Evolutionary conservation across 2,329 filamentous ascomycete genomes (phyloP).

Genomic region (Pseudogymnoascus sp.): DNA sequence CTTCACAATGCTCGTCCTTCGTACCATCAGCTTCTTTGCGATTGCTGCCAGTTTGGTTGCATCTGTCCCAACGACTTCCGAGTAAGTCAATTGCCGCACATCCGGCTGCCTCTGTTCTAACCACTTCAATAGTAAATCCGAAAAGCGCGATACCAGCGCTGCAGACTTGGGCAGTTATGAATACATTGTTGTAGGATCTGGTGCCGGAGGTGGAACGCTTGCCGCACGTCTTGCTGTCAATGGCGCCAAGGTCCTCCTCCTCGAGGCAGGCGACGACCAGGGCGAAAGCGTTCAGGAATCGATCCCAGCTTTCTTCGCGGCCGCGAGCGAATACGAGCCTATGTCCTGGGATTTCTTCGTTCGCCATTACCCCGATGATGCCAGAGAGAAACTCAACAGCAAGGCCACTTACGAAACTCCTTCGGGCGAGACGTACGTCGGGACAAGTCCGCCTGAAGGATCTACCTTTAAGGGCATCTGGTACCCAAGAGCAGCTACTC

Average conservation of each 20-base stretch:
- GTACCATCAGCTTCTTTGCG: constrained; percentile 10
- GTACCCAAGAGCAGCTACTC: constrained; percentile 33
- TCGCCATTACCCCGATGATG: constrained; percentile 41
- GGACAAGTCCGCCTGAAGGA: constrained; percentile 28
- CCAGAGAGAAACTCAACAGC: constrained; percentile 37
- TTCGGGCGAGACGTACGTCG: constrained; percentile 19
- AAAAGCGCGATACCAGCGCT: background rate
- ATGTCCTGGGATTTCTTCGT: constrained; percentile 49
- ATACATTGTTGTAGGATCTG: constrained; percentile 47
- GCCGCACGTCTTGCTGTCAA: constrained; percentile 43
- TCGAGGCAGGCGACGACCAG: constrained; percentile 47
- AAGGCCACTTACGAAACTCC: constrained; percentile 32
- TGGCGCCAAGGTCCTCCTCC: constrained; percentile 43
- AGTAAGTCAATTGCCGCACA: background rate
- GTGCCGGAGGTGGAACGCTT: constrained; percentile 43
- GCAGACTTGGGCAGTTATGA: constrained; percentile 33
- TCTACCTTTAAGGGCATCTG: constrained; percentile 30
- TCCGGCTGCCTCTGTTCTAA: background rate
- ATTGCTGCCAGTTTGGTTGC: constrained; percentile 7
- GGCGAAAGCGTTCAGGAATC: constrained; percentile 34
- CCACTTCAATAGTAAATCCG: background rate
- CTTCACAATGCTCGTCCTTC: constrained; percentile 9
- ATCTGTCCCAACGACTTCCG: background rate
- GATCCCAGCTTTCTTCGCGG: constrained; percentile 40
- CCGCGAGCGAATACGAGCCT: constrained; percentile 38